phyloP scores from a whole-genome alignment of 169 alveolate genomes.

The Babesia sp. region DNA sequence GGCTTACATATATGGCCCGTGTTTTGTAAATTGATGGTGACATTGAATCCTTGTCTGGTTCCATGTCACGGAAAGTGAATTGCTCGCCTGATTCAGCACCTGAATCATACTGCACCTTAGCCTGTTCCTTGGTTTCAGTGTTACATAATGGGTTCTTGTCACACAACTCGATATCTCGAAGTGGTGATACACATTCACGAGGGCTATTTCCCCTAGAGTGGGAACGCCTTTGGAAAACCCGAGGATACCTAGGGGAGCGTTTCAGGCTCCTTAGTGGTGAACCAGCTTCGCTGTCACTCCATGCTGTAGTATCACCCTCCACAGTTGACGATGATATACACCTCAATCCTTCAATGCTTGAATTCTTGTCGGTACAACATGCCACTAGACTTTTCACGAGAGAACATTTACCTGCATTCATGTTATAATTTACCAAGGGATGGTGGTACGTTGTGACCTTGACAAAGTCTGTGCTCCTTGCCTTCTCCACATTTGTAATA shows the following conservation, averaged over 20 bases:
- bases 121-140: neutral
- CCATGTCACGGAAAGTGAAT: slow-evolving; percentile 26
- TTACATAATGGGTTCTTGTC: neutral
- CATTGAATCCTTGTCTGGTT: neutral
- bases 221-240: slow-evolving; percentile 13
- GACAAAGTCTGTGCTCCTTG: slow-evolving; percentile 37
- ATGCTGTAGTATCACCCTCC: neutral
- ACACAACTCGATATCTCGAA: neutral
- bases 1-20: slow-evolving; percentile 7
- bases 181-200: slow-evolving; percentile 1
- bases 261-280: neutral
- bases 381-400: neutral
- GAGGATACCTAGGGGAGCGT: neutral
- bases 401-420: no score
- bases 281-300: neutral
- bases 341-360: neutral
- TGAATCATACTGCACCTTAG: slow-evolving; percentile 1
- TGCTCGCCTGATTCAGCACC: slow-evolving; percentile 13
- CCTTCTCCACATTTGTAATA: neutral
- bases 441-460: slow-evolving; percentile 30
- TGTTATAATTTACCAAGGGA: neutral
- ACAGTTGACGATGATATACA: neutral
- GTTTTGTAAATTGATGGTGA: slow-evolving; percentile 14
- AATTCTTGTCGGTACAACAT: neutral
- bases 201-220: neutral